These are phyloP conservation scores for Boletales sp. DNA, from an alignment of 768 basidiomycete genomes.

Conservation along the genomic window DNA sequence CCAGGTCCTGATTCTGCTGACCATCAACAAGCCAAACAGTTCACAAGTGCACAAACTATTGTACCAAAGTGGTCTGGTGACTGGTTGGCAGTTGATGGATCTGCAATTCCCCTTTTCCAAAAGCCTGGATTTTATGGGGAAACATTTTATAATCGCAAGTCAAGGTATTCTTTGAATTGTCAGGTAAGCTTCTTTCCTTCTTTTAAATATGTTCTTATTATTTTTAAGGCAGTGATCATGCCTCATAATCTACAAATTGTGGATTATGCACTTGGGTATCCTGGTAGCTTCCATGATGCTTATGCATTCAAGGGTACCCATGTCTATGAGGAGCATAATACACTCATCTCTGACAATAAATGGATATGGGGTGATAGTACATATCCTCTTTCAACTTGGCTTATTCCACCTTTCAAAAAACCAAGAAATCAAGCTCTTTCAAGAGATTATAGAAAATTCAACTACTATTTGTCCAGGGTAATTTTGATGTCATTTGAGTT, in stretches of 20 bases:
- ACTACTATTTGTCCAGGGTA: too few species aligned
- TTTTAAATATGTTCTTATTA: too few species aligned
- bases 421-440: too few species aligned
- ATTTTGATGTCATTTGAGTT: too few species aligned
- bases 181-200: slow-evolving; percentile 8
- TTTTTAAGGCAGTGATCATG: neutral
- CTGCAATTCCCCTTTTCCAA: neutral
- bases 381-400: too few species aligned
- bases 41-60: too few species aligned
- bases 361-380: neutral
- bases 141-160: slow-evolving; percentile 15
- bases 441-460: too few species aligned
- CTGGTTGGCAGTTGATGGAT: too few species aligned
- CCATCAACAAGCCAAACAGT: too few species aligned
- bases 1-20: too few species aligned
- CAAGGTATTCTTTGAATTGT: slow-evolving; percentile 18
- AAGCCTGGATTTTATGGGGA: slow-evolving; percentile 8
- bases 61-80: too few species aligned
- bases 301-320: neutral
- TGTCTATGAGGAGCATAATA: neutral
- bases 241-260: neutral
- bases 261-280: neutral
- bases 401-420: too few species aligned
- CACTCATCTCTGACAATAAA: neutral
- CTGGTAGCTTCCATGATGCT: neutral